Evolutionary conservation across 768 basidiomycete genomes (phyloP).

Genomic region (Hygrophorus russula): DNA sequence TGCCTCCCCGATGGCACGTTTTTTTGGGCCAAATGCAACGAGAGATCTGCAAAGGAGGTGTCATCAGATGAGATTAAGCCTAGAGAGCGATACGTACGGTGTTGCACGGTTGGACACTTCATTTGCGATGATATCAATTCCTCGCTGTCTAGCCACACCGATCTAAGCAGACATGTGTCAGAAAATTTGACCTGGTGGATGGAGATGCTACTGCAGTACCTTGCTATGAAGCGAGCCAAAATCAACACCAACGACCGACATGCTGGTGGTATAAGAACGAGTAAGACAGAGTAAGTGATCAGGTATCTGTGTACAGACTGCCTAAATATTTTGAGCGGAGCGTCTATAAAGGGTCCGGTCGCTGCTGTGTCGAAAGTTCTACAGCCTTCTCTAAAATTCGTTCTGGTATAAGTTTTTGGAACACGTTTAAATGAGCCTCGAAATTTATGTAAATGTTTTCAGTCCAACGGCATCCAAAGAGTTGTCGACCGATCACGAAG

Average conservation of each 20-base stretch:
- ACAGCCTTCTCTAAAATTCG: neutral
- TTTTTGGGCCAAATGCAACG: slow-evolving; percentile 87
- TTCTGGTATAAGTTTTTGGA: neutral
- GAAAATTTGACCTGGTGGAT: slow-evolving; percentile 4
- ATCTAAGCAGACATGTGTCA: slow-evolving; percentile 38
- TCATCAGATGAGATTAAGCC: neutral
- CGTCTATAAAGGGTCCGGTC: too few relatives aligned
- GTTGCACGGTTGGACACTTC: slow-evolving; percentile 96
- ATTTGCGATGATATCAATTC: slow-evolving; percentile 97
- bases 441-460: too few relatives aligned
- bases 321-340: too few relatives aligned
- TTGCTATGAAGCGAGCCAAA: slow-evolving; percentile 86
- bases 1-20: slow-evolving; percentile 84
- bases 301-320: slow-evolving; percentile 8
- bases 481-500: too few relatives aligned
- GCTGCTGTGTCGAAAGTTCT: neutral
- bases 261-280: too few relatives aligned
- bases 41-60: slow-evolving; percentile 52
- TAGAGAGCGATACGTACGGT: slow-evolving; percentile 51
- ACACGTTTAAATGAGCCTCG: neutral
- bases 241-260: slow-evolving; percentile 95
- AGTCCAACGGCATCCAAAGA: too few relatives aligned
- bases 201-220: slow-evolving; percentile 36
- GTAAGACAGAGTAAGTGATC: slow-evolving; percentile 12
- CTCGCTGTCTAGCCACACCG: slow-evolving; percentile 89